A percentile compares a stretch with the other conserved stretches of the same genome.
phyloP scores from a whole-genome alignment of 2,329 filamentous ascomycete species.

The Scedosporium apiospermum region DNA sequence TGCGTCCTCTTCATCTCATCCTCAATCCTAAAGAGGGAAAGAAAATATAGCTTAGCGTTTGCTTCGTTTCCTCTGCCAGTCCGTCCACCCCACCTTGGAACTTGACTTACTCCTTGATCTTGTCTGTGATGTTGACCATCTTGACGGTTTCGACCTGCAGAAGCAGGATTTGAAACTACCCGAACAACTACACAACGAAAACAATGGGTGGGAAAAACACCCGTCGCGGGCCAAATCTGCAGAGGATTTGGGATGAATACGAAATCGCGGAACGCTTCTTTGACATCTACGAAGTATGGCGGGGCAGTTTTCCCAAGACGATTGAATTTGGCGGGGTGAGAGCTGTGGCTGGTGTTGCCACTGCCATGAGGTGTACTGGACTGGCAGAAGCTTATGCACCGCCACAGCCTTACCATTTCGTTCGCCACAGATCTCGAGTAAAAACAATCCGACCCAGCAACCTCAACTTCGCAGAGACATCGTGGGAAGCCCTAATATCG shows the following conservation, averaged over 20 bases:
- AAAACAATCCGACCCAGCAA: background rate
- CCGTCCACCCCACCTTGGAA: background rate
- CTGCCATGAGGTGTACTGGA: background rate
- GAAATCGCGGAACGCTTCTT: background rate
- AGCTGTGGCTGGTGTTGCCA: background rate
- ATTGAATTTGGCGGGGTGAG: background rate
- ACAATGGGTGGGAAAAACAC: background rate
- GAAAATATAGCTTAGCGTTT: slow-evolving; percentile 14
- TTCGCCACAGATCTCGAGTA: background rate
- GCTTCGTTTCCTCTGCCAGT: slow-evolving; percentile 1
- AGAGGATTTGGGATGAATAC: background rate
- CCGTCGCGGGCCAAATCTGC: background rate
- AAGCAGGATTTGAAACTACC: slow-evolving; percentile 1
- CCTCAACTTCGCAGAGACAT: no score
- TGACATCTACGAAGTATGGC: background rate
- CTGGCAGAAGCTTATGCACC: background rate
- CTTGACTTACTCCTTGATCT: slow-evolving; percentile 86
- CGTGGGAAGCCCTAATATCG: no score
- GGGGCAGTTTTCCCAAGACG: background rate
- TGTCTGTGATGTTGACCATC: slow-evolving; percentile 99
- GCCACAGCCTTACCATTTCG: background rate
- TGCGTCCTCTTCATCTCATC: slow-evolving; percentile 99
- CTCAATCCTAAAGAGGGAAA: slow-evolving; percentile 64
- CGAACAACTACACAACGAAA: background rate
- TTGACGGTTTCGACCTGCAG: slow-evolving; percentile 21